Percentiles rank a stretch among this genome's conserved stretches.
These are phyloP conservation scores for Hura crepitans DNA, from an alignment of 441 rosid genomes.

Conservation along the genomic window DNA sequence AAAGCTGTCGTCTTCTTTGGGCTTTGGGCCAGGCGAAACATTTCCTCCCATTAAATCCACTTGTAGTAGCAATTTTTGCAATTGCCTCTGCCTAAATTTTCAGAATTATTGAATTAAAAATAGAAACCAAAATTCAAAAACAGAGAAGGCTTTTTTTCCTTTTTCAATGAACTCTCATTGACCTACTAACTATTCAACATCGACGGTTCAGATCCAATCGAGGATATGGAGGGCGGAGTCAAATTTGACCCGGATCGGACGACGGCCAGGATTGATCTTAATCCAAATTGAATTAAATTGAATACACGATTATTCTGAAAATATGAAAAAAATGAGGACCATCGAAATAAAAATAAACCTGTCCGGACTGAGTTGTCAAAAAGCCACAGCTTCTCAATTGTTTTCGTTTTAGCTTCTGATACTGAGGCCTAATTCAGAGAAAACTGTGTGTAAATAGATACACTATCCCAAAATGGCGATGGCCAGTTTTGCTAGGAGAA, in stretches of 20 bases:
- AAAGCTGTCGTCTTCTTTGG: too few relatives aligned
- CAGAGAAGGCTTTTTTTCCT: background rate
- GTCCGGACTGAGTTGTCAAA: constrained; percentile 6
- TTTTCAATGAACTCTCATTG: background rate
- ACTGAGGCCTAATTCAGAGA: background rate
- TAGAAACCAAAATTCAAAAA: background rate
- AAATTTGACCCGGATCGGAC: background rate
- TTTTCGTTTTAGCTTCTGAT: background rate
- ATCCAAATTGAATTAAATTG: background rate
- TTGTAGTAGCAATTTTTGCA: too few relatives aligned
- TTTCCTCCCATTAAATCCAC: too few relatives aligned
- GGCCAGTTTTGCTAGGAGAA: constrained; percentile 72
- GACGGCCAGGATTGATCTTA: background rate
- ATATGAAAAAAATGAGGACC: too few relatives aligned
- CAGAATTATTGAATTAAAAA: too few relatives aligned
- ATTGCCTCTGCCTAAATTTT: too few relatives aligned
- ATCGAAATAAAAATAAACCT: background rate
- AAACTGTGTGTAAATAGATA: background rate
- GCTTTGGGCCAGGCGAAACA: too few relatives aligned
- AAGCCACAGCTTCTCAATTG: background rate
- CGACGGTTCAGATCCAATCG: background rate
- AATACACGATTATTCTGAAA: background rate
- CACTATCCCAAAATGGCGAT: constrained; percentile 53
- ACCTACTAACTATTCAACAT: background rate
- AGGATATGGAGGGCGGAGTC: background rate